Evolutionary conservation across 352 stramenopile species (phyloP), one percentile per base, ranked within the genome.

Genomic region (Phytophthora melonis): DNA sequence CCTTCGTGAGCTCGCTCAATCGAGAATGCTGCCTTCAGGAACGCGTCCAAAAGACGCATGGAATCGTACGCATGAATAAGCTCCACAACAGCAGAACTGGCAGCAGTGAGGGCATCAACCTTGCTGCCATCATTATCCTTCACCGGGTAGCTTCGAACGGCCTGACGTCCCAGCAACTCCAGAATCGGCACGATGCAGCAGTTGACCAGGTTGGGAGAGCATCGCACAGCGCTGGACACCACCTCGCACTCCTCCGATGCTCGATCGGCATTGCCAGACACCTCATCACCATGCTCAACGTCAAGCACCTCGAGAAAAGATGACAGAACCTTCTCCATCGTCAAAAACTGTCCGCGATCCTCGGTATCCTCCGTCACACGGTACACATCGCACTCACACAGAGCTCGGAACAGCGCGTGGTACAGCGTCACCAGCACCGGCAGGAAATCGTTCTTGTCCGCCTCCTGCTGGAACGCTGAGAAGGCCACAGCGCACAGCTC

Each of bases 331-430:
- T 72, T 87, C 70, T 97, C 85, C 84, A 97, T 93, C 39, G 86
- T 89, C 45, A 83, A 60, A 66, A 94, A 94, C 63, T 97, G 89
- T 49, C 91, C 79, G 7, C 89, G 89, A 16, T 93, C 84, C 45
- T 92, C 82, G 0, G 88, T 95, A 74, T 97, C 90, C 79, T 97
- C 90, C 0, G 90, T 94, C 52, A 96, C 84, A 30, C 90, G 89
- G 69, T 97, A 97, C 34, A 97, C 78, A 49, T 97, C 90, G 8
- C 75, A 77, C 16, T 85, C 81, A 63, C 82, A 90, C 49, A 97
- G 70, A 36, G 75, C 87, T 47, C 76, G 68, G 52, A 95, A 97
- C 3, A 97, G 78, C 18, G 84, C 67, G 30, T 90, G 75, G 54
- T 86, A 91, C 18, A 94, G 47, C 1, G 63, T 70, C 5, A 91